phyloP scores from a whole-genome alignment of 495 filamentous ascomycete species.

The Trichoderma reesei region DNA sequence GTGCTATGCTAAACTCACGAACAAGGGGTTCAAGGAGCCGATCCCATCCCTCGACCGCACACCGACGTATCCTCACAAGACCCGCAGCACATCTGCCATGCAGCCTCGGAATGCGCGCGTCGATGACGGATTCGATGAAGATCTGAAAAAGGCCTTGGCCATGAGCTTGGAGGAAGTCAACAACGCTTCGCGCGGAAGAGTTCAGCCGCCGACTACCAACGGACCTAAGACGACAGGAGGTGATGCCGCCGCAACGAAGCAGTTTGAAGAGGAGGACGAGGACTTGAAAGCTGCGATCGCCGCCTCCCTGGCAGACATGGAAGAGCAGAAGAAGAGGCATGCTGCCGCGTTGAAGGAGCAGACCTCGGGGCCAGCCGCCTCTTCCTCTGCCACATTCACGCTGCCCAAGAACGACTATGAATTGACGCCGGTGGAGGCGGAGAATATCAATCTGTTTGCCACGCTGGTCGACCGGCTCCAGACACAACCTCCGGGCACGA shows the following conservation, averaged over 20 bases:
- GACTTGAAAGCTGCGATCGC: conserved; percentile 94
- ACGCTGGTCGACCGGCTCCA: conserved; percentile 91
- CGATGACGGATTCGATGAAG: conserved; percentile 81
- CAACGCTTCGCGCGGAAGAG: conserved; percentile 41
- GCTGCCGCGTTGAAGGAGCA: conserved; percentile 71
- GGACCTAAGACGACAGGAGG: conserved; percentile 16
- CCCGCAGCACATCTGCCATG: conserved; percentile 47
- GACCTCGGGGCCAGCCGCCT: conserved; percentile 32
- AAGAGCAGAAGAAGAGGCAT: conserved; percentile 90
- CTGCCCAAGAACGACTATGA: conserved; percentile 87
- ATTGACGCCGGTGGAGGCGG: conserved; percentile 84
- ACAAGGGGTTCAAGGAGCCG: conserved; percentile 45
- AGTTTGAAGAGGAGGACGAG: conserved; percentile 74
- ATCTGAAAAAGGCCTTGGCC: conserved; percentile 81
- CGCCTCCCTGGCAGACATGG: conserved; percentile 94
- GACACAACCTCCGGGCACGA: conserved; percentile 90
- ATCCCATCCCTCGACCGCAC: conserved; percentile 19
- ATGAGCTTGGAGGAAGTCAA: conserved; percentile 95
- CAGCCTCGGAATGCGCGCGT: conserved; percentile 81
- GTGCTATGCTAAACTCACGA: conserved; percentile 81
- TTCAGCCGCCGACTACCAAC: conserved; percentile 28
- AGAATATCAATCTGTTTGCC: conserved; percentile 95
- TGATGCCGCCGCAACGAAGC: conserved; percentile 28
- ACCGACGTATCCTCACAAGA: conserved; percentile 27
- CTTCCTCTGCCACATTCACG: conserved; percentile 30